Evolutionary conservation across 495 filamentous ascomycete species (phyloP), one percentile per base, ranked within the genome.

Genomic region (Aspergillus olivimuriae): DNA sequence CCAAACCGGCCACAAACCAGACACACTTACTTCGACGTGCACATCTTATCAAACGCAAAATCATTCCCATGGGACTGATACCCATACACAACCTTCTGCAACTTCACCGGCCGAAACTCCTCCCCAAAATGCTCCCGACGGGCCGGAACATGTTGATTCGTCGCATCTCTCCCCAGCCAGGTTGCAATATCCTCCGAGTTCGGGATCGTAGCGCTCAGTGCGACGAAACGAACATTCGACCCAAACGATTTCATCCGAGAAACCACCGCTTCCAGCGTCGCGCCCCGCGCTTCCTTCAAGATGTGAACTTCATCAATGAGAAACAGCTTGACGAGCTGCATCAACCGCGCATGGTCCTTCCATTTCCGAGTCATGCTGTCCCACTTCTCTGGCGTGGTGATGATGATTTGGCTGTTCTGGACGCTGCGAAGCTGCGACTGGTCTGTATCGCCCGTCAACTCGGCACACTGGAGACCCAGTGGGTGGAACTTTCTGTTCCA

Each of bases 371-470:
- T 98, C 62, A 98, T 85, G 46, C 88, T 94, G 62, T 98, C 92
- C 92, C 92, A 98, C 60, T 98, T 98, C 62, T 98, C 92, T 1
- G 92, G 92, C 0, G 92, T 98, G 0, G 92, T 97, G 38, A 98
- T 82, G 45, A 98, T 95, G 44, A 98, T 89, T 39, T 83, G 84
- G 26, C 90, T 91, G 52, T 69, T 80, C 41, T 89, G 83, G 10
- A 95, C 85, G 46, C 74, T 80, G 34, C 70, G 72, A 45, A 95
- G 69, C 51, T 95, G 83, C 1, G 68, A 63, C 42, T 80, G 70
- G 34, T 90, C 86, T 0, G 91, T 95, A 61, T 98, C 92, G 10
- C 92, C 92, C 1, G 92, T 98, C 43, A 97, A 69, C 58, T 95
- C 89, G 7, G 84, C 83, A 61, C 89, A 94, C 43, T 74, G 67